These are phyloP conservation scores for Termitomyces sp. DNA, from an alignment of 768 basidiomycete species.

Conservation along the genomic window DNA sequence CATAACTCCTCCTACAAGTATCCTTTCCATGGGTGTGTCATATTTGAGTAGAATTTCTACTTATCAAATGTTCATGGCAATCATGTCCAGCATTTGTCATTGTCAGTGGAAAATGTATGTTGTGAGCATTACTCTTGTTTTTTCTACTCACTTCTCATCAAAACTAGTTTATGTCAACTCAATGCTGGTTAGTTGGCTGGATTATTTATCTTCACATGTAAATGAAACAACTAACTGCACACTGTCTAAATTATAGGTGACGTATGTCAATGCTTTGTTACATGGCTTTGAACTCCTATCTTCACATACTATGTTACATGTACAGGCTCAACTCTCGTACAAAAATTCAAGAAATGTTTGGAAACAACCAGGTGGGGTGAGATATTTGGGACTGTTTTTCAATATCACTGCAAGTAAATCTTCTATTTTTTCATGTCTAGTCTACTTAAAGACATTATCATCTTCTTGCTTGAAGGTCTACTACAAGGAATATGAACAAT, in stretches of 20 bases:
- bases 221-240: background rate
- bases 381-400: no score
- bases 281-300: no score
- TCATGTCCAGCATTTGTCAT: background rate
- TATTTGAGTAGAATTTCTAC: background rate
- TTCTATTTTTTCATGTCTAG: no score
- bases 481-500: no score
- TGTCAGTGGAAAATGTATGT: background rate
- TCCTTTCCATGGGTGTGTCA: background rate
- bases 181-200: background rate
- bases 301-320: background rate
- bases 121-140: background rate
- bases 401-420: no score
- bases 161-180: background rate
- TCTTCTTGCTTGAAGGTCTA: no score
- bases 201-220: no score
- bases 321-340: background rate
- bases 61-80: background rate
- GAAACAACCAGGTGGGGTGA: background rate
- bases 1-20: background rate
- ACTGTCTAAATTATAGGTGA: no score
- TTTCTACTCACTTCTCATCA: background rate
- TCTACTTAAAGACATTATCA: no score
- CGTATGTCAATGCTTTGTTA: no score
- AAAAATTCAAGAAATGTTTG: background rate